phyloP scores from a whole-genome alignment of 176 grass and related monocot genomes.

The Hordeum vulgare region DNA sequence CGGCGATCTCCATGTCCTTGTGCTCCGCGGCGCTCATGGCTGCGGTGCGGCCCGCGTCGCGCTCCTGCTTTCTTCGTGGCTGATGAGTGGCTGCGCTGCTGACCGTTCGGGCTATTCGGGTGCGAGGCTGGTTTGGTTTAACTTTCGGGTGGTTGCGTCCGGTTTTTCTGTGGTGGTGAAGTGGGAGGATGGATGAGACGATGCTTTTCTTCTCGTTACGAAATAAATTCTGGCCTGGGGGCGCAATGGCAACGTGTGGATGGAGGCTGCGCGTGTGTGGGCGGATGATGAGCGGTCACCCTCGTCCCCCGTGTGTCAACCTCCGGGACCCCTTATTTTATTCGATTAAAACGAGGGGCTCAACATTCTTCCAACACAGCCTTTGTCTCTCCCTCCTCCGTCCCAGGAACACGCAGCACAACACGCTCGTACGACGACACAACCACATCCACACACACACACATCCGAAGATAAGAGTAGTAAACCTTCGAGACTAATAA shows the following conservation, averaged over 20 bases:
- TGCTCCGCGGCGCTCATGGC: background rate
- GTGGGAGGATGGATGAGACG: background rate
- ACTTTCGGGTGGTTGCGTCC: background rate
- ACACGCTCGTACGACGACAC: too few species aligned
- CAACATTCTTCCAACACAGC: background rate
- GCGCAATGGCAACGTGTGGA: slow-evolving; percentile 1
- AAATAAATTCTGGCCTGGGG: background rate
- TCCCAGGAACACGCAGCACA: too few species aligned
- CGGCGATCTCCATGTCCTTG: background rate
- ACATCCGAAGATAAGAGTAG: too few species aligned
- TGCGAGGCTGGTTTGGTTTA: background rate
- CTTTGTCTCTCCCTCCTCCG: background rate
- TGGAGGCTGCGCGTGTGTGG: background rate
- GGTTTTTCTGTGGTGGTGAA: slow-evolving; percentile 22
- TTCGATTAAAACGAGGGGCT: background rate
- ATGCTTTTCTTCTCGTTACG: background rate
- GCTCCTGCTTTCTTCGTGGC: background rate
- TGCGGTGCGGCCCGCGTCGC: background rate
- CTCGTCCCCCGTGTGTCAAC: background rate
- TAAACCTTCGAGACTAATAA: too few species aligned
- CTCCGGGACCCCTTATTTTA: background rate
- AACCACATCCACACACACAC: too few species aligned
- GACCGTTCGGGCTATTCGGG: background rate
- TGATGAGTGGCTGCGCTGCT: background rate
- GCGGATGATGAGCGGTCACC: background rate